Percentiles rank a stretch among this genome's conserved stretches.
These are phyloP conservation scores for Paratrimastix pyriformis DNA, from an alignment of 78 protist genomes.

Conservation along the genomic window DNA sequence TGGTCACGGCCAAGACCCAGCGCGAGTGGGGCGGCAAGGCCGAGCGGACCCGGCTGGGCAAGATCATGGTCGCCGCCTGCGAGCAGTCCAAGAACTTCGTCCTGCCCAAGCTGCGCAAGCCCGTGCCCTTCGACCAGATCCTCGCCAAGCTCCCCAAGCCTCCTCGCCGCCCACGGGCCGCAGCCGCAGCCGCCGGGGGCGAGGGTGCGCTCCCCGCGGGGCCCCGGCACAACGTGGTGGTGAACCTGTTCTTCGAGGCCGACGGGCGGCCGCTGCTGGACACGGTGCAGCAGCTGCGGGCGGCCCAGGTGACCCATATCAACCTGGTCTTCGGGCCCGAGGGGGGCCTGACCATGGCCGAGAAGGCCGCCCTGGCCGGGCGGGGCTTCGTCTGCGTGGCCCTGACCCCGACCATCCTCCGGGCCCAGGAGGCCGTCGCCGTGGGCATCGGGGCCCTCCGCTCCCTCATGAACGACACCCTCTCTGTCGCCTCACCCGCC, in stretches of 20 bases:
- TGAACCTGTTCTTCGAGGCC: slow-evolving; percentile 5
- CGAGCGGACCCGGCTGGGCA: background rate
- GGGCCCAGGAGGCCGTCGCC: background rate
- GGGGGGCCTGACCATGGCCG: background rate
- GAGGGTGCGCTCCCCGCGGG: background rate
- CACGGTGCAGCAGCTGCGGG: background rate
- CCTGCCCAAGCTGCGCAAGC: background rate
- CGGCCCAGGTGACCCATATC: background rate
- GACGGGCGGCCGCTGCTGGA: slow-evolving; percentile 9
- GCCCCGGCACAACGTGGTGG: background rate
- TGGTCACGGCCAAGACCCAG: background rate
- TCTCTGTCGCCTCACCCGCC: no score
- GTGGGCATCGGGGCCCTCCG: background rate
- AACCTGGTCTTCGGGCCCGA: background rate
- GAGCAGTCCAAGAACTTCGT: background rate
- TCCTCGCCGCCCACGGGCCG: background rate
- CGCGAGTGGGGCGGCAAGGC: slow-evolving; percentile 6
- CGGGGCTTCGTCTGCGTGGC: background rate
- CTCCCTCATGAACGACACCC: background rate
- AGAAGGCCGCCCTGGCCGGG: background rate
- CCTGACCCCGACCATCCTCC: slow-evolving; percentile 8
- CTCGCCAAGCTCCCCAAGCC: background rate
- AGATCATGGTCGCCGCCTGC: background rate
- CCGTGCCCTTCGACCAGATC: background rate
- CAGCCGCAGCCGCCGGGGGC: background rate